Evolutionary conservation across 371 early-diverging fungal species (phyloP).

Genomic region (Mortierella sp.): DNA sequence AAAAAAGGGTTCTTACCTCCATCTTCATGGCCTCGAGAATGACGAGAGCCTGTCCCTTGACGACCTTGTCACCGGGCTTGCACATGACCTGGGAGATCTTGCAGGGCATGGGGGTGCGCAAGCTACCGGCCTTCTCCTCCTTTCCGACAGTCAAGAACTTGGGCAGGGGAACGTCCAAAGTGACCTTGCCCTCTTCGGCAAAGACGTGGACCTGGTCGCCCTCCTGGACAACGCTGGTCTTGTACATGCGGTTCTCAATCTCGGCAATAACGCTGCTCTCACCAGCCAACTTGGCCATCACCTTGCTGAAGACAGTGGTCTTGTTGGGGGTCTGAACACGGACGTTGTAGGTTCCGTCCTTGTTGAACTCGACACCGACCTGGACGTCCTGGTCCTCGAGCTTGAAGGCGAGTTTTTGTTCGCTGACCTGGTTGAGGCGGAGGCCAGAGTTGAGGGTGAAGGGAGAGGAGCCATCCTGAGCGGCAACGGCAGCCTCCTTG

Average conservation of each 20-base stretch:
- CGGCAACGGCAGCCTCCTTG: conserved; percentile 44
- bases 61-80: conserved; percentile 86
- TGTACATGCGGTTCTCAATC: conserved; percentile 70
- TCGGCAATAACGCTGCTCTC: conserved; percentile 68
- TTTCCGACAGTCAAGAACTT: conserved; percentile 64
- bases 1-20: conserved; percentile 71
- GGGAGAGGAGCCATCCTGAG: conserved; percentile 69
- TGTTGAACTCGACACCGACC: conserved; percentile 56
- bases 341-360: conserved; percentile 56
- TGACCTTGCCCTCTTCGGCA: conserved; percentile 70
- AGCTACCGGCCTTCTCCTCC: conserved; percentile 74
- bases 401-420: conserved; percentile 58
- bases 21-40: conserved; percentile 99
- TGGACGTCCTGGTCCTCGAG: conserved; percentile 58
- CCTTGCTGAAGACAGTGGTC: conserved; percentile 49
- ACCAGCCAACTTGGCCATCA: conserved; percentile 57
- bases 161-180: conserved; percentile 75
- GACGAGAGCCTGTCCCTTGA: conserved; percentile 85
- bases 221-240: conserved; percentile 71
- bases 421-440: conserved; percentile 69
- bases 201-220: conserved; percentile 77
- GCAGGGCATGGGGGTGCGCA: conserved; percentile 97
- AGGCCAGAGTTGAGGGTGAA: conserved; percentile 66
- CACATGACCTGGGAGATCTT: conserved; percentile 92
- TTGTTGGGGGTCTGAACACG: conserved; percentile 53